phyloP scores from a whole-genome alignment of 176 grass and related monocot genomes.

The Cenchrus purpureus region DNA sequence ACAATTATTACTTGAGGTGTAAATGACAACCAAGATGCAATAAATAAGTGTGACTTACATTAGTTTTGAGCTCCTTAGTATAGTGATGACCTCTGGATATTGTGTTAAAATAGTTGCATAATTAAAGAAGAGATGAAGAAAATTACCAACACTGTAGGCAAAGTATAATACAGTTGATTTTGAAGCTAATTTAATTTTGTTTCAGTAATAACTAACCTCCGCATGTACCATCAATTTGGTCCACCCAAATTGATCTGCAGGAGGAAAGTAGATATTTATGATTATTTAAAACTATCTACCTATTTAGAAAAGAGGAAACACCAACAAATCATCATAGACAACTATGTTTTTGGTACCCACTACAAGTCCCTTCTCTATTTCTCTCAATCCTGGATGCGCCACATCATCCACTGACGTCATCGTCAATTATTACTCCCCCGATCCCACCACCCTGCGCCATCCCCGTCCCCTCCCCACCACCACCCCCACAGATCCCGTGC shows the following conservation, averaged over 20 bases:
- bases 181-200: neutral
- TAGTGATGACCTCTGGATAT: neutral
- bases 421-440: too few relatives aligned
- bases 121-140: neutral
- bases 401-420: too few relatives aligned
- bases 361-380: too few relatives aligned
- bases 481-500: too few relatives aligned
- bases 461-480: too few relatives aligned
- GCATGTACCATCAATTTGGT: neutral
- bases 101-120: neutral
- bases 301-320: neutral
- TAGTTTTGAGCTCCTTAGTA: neutral
- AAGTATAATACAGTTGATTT: neutral
- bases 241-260: neutral
- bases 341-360: too few relatives aligned
- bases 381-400: too few relatives aligned
- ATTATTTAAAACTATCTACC: neutral
- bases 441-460: too few relatives aligned
- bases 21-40: neutral
- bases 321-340: neutral
- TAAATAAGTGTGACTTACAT: neutral
- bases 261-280: neutral
- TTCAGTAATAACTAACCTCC: neutral
- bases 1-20: conserved; percentile 7
- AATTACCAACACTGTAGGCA: neutral